Base-by-base conservation (phyloP, 2,329 filamentous ascomycete species). In the Botryotinia narcissicola region DNA sequence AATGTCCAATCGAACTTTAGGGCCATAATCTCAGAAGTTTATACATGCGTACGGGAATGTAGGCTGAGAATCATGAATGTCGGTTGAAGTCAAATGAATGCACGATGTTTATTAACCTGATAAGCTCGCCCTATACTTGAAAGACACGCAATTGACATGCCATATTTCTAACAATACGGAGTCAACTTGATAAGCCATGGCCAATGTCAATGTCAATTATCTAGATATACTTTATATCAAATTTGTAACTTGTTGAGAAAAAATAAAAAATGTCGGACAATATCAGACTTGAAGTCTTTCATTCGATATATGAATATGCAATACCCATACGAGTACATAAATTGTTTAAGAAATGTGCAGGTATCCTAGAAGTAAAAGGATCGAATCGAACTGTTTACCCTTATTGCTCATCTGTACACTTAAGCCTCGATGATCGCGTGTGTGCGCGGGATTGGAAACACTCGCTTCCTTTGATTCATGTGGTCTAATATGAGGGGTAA, bases 391-490 rank as follows among this genome's bases (percentile, higher is more conserved):
- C 9, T 22, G 32, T 37, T 35, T 60, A 57, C 51, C 51, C n/a
- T 57, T 18, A 8, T 16, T 54, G 51, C 51, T 18, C 22, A 37
- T 25, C 37, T 62, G 37, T 42, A 42, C 60, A 29, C 60, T 29
- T 25, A 62, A 61, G 60, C 60, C 35, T 42, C 22, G 37, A 62
- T 42, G 35, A 62, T 62, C 60, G 60, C 60, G 60, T 62, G 60
- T 42, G 25, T 42, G 60, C 60, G 25, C 40, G 60, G 60, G 60
- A 62, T 62, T 62, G 60, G 60, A 40, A 40, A 62, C 35, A 62
- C 60, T 62, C 35, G 60, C 32, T 22, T 61, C 20, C 10, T 61
- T 61, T n/a, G 35, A 25, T 40, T n/a, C 32, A 35, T 37, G 35
- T 25, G 35, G 35, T 40, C 20, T 29, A n/a, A 62, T 42, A n/a